Evolutionary conservation across 2,329 filamentous ascomycete species (phyloP).

Genomic region (Ascochyta lentis): DNA sequence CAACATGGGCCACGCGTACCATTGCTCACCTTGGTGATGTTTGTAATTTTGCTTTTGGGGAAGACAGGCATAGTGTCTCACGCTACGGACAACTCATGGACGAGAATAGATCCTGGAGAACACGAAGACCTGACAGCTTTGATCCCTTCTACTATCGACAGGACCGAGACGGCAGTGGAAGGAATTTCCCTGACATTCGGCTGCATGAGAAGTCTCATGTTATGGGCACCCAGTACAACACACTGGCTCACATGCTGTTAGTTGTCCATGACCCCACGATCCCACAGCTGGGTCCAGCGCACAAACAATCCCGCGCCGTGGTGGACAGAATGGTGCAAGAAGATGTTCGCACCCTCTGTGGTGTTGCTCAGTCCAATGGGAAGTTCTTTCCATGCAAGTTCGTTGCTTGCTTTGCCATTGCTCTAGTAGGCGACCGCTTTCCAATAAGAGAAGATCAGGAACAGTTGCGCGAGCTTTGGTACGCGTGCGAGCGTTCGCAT

Average conservation of each 20-base stretch:
- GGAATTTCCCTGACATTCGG: slow-evolving; percentile 45
- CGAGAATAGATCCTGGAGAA: slow-evolving; percentile 45
- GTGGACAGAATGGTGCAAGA: slow-evolving; percentile 45
- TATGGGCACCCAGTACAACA: slow-evolving; percentile 45
- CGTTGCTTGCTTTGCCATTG: slow-evolving; percentile 47
- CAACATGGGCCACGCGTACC: slow-evolving; percentile 52
- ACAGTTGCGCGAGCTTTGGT: slow-evolving; percentile 39
- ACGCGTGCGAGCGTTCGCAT: slow-evolving; percentile 39
- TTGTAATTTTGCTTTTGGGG: slow-evolving; percentile 46
- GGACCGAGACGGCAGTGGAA: slow-evolving; percentile 43
- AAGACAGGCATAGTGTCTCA: slow-evolving; percentile 40
- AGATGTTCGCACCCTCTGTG: slow-evolving; percentile 45
- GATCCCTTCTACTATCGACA: slow-evolving; percentile 44
- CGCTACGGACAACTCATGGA: slow-evolving; percentile 42
- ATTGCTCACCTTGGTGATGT: slow-evolving; percentile 50
- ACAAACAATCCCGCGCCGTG: slow-evolving; percentile 39
- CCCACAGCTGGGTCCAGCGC: slow-evolving; percentile 45
- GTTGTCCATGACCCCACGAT: slow-evolving; percentile 47
- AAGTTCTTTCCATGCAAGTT: slow-evolving; percentile 46
- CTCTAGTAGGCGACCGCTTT: slow-evolving; percentile 45
- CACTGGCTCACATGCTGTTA: slow-evolving; percentile 44
- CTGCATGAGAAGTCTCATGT: slow-evolving; percentile 46
- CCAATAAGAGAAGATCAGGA: slow-evolving; percentile 40
- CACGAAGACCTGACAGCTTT: slow-evolving; percentile 41
- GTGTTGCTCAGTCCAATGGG: slow-evolving; percentile 43